Conservation (phyloP, 2,329 filamentous ascomycete genomes). For the Fusarium cyanostomum region DNA sequence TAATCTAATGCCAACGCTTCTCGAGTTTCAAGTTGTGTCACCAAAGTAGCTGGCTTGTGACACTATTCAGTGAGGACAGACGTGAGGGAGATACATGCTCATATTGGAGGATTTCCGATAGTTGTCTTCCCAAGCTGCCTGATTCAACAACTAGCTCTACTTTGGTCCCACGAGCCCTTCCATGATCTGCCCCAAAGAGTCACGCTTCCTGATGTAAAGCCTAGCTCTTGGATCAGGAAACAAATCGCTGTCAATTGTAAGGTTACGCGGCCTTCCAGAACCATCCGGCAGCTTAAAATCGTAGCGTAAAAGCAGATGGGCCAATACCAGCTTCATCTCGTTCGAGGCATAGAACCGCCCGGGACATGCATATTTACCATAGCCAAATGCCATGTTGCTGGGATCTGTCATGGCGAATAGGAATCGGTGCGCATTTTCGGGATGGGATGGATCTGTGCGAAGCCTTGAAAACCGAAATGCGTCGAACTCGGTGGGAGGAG, state of each 20-base stretch:
- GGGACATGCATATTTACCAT: background rate
- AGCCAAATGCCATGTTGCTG: background rate
- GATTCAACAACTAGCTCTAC: no score
- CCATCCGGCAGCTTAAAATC: background rate
- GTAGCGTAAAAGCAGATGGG: background rate
- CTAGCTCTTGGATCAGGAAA: background rate
- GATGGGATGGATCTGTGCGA: background rate
- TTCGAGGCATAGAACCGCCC: constrained; percentile 1
- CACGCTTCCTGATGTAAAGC: background rate
- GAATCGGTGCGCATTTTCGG: background rate
- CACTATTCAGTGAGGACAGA: no score
- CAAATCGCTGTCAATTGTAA: background rate
- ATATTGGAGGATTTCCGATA: no score
- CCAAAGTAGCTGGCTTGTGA: no score
- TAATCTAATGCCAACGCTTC: no score
- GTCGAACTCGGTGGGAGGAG: background rate
- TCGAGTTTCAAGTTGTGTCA: no score
- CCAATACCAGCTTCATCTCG: constrained; percentile 1
- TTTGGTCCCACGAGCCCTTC: no score
- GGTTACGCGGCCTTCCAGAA: background rate
- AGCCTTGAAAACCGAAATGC: background rate
- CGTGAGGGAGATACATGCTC: no score
- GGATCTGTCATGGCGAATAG: background rate
- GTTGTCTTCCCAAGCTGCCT: no score
- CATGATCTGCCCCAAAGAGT: no score